These are phyloP conservation scores for Galerina marginata DNA, from an alignment of 768 basidiomycete species.

Conservation along the genomic window DNA sequence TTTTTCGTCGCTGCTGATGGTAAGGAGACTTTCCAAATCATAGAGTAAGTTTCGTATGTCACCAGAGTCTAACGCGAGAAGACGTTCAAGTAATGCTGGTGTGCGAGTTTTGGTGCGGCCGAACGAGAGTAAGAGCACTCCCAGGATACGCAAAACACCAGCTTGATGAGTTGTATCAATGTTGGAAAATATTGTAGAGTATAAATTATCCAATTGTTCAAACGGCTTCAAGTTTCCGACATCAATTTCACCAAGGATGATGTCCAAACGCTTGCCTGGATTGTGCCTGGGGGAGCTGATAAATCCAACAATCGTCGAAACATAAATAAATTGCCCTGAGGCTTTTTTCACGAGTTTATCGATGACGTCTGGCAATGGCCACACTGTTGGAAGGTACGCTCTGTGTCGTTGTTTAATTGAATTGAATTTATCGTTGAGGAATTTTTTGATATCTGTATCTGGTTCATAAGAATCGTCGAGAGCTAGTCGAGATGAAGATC, in stretches of 20 bases:
- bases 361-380: conserved; percentile 2
- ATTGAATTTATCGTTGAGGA: neutral
- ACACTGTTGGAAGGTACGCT: neutral
- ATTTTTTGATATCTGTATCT: conserved; percentile 3
- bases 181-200: neutral
- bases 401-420: neutral
- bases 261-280: conserved; percentile 13
- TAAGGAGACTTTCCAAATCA: neutral
- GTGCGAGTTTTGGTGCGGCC: too few relatives aligned
- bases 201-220: conserved; percentile 13
- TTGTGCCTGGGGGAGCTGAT: neutral
- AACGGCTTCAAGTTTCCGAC: conserved; percentile 12
- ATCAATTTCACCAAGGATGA: conserved; percentile 4
- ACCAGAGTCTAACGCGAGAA: neutral
- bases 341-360: conserved; percentile 3
- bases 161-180: neutral
- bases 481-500: neutral
- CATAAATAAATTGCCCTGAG: conserved; percentile 16
- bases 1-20: neutral
- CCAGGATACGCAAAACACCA: neutral
- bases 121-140: neutral
- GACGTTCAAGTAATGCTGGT: neutral
- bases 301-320: conserved; percentile 4
- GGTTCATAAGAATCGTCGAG: neutral
- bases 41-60: neutral